Evolutionary conservation across 345 rosid genomes (phyloP), one percentile per base, ranked within the genome.

Genomic region (Gynandropsis gynandra): DNA sequence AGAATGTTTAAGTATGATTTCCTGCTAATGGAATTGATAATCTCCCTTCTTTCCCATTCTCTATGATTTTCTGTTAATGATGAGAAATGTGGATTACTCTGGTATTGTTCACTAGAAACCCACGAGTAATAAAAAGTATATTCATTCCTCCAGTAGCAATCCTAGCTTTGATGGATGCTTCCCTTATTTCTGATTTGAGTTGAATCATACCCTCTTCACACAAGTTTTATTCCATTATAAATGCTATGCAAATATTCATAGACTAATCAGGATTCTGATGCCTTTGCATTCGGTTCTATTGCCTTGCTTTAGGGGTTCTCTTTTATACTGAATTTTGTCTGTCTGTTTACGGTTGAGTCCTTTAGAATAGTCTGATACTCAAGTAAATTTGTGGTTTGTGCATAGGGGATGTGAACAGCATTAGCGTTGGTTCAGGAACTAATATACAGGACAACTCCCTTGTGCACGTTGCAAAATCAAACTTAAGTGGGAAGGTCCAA

Each of bases 401-500:
- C 10, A 34, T 54, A 90, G 93, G 95, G 63, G 98, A 90, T 71
- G 95, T 77, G 61, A 84, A 90, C 76, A 80, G 76, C 62, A 71
- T 84, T 33, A 74, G 67, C 41, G 73, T 90, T 64, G 96, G 98
- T 55, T 73, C 87, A 48, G 80, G 96, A 66, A 90, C 98, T 65
- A 87, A 90, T 67, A 87, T 84, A 74, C 98, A 92, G 59, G 98
- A 92, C 68, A 87, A 92, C 66, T 84, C 98, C 19, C 92, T 92
- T 61, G 93, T 92, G 66, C 95, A 87, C 53, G 96, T 87, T 40
- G 98, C 93, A 38, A 92, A 92, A 69, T 80, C 98, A 56, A 87
- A 87, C 72, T 68, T 90, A 52, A 79, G 87, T 54, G 98, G 98
- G 47, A 92, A 85, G 69, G 98, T 82, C 56, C 74, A 75, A 42